These are phyloP conservation scores for Umbelopsis sp. DNA, from an alignment of 192 early-diverging fungal species.

Conservation along the genomic window DNA sequence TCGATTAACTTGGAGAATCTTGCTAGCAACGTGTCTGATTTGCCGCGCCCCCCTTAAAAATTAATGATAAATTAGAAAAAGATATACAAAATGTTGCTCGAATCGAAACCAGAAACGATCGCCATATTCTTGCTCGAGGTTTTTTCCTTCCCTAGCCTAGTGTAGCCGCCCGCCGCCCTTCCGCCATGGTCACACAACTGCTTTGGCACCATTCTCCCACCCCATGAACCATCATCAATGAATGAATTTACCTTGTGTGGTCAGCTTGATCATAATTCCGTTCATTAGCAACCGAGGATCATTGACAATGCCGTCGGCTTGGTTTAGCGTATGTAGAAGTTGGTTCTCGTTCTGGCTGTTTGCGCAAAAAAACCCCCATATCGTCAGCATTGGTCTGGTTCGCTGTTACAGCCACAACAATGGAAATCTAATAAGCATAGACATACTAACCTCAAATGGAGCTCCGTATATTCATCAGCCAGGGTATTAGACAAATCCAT, in stretches of 20 bases:
- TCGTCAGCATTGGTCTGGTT: not conserved
- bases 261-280: not conserved
- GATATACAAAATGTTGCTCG: no score
- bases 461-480: not conserved
- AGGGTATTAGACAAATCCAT: not conserved
- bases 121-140: no score
- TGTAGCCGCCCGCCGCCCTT: not conserved
- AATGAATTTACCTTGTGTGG: not conserved
- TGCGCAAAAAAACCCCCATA: not conserved
- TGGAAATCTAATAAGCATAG: not conserved
- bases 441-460: slow-evolving; percentile 15
- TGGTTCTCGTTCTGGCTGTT: not conserved
- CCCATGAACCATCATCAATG: not conserved
- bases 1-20: not conserved
- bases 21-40: not conserved
- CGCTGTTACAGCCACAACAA: no score
- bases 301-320: not conserved
- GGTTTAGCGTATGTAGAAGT: not conserved
- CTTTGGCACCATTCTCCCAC: not conserved
- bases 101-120: not conserved
- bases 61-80: no score
- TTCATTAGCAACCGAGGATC: not conserved
- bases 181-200: not conserved
- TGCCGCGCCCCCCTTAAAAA: no score
- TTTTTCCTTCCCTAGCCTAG: not conserved